Evolutionary conservation across 129 eudicot genomes (phyloP).

Genomic region (Sambucus nigra): DNA sequence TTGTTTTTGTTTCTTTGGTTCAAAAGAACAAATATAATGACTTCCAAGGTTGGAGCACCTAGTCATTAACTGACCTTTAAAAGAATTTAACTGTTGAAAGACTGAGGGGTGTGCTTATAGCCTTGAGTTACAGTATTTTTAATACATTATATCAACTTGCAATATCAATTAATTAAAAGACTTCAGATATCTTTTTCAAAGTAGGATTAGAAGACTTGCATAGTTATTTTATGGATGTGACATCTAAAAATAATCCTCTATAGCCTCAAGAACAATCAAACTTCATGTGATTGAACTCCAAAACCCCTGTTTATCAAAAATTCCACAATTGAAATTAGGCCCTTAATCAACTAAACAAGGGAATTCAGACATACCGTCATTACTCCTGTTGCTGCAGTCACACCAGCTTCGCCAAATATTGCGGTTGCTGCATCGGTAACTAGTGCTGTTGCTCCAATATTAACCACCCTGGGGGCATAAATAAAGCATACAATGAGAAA

Average conservation of each 20-base stretch:
- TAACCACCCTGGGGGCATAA: constrained; percentile 59
- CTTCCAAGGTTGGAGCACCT: no score
- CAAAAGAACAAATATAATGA: no score
- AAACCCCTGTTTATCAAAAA: neutral
- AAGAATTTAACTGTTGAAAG: no score
- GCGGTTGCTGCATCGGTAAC: constrained; percentile 97
- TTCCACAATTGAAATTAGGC: neutral
- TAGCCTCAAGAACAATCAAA: neutral
- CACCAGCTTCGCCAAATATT: constrained; percentile 91
- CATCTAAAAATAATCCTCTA: neutral
- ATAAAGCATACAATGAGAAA: constrained; percentile 18
- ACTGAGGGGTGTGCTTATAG: no score
- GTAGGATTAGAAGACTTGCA: neutral
- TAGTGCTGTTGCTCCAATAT: constrained; percentile 90
- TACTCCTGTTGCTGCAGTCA: constrained; percentile 93
- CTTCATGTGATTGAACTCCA: neutral
- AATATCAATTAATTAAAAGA: neutral
- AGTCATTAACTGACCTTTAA: no score
- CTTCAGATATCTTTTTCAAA: no score
- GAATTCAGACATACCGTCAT: constrained; percentile 62
- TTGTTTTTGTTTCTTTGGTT: no score
- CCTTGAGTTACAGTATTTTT: no score
- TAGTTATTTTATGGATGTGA: neutral
- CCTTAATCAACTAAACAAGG: neutral
- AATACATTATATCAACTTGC: no score